Conservation (phyloP, 2,329 filamentous ascomycete genomes). For the Phaeosphaeriaceae sp. region DNA sequence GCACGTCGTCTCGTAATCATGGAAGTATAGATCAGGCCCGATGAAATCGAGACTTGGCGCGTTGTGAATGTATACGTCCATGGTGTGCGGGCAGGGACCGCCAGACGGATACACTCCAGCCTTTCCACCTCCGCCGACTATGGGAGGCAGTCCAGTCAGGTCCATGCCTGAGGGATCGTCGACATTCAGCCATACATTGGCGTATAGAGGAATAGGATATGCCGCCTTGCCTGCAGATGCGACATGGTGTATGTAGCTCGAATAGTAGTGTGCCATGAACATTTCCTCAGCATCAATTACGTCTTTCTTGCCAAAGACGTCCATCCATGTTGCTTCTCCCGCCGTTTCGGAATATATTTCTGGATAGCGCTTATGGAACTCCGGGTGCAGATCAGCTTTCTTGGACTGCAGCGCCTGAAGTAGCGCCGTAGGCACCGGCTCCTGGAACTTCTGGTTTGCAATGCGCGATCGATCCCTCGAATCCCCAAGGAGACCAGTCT, state of each 20-base stretch:
- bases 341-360: conserved; percentile 16
- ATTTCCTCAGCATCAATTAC: conserved; percentile 51
- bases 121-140: conserved; percentile 53
- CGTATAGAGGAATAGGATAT: conserved; percentile 54
- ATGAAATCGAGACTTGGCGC: conserved; percentile 56
- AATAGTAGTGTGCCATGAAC: conserved; percentile 58
- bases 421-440: conserved; percentile 48
- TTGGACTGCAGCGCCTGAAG: conserved; percentile 35
- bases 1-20: conserved; percentile 56
- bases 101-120: conserved; percentile 59
- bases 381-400: conserved; percentile 20
- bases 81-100: conserved; percentile 50
- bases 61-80: conserved; percentile 55
- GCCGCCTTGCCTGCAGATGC: conserved; percentile 51
- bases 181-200: conserved; percentile 57
- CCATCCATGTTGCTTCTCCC: conserved; percentile 44
- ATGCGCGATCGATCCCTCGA: conserved; percentile 55
- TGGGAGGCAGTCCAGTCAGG: conserved; percentile 43
- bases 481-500: conserved; percentile 61
- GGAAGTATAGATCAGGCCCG: conserved; percentile 58
- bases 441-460: conserved; percentile 53
- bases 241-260: conserved; percentile 51
- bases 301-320: conserved; percentile 49
- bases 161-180: conserved; percentile 27
- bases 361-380: conserved; percentile 39